phyloP scores from a whole-genome alignment of 345 rosid genomes.

The Brassica incana region DNA sequence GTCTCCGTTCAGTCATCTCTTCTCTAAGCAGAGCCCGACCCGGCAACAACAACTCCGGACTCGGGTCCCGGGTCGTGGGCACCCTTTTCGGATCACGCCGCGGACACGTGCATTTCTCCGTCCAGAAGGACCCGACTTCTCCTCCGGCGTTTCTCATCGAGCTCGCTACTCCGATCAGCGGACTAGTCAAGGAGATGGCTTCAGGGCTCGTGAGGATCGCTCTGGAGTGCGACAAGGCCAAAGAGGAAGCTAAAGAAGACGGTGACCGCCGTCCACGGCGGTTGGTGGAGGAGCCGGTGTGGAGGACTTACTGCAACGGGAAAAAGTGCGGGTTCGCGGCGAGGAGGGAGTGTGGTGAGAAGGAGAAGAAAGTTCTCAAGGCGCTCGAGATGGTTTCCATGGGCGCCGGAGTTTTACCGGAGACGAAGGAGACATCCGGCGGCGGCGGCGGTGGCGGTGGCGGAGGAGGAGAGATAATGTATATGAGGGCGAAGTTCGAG shows the following conservation, averaged over 20 bases:
- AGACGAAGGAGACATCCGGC: conserved; percentile 22
- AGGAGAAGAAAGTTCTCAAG: conserved; percentile 73
- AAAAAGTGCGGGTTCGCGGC: conserved; percentile 83
- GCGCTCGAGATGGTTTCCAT: conserved; percentile 93
- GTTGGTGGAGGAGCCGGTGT: conserved; percentile 77
- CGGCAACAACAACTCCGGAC: conserved; percentile 36
- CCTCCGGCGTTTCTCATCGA: conserved; percentile 84
- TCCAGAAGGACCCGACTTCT: conserved; percentile 78
- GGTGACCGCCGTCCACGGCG: conserved; percentile 39
- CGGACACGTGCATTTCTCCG: conserved; percentile 92
- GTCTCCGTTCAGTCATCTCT: conserved; percentile 73
- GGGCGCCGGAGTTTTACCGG: conserved; percentile 98
- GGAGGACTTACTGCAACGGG: conserved; percentile 98
- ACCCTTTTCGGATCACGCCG: conserved; percentile 86
- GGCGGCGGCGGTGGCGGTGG: conserved; percentile 24
- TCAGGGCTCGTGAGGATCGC: conserved; percentile 95
- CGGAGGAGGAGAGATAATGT: conserved; percentile 49
- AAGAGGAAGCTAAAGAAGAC: conserved; percentile 37
- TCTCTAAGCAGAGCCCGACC: conserved; percentile 54
- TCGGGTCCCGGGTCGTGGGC: conserved; percentile 74
- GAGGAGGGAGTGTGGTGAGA: conserved; percentile 70
- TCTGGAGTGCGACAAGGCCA: conserved; percentile 75
- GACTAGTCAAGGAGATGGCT: conserved; percentile 89
- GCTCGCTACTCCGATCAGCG: conserved; percentile 89
- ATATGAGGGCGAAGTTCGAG: conserved; percentile 95